A percentile compares a stretch with the other conserved stretches of the same genome.
phyloP scores from a whole-genome alignment of 1,139 yeast genomes.

The Candida glucosophila region DNA sequence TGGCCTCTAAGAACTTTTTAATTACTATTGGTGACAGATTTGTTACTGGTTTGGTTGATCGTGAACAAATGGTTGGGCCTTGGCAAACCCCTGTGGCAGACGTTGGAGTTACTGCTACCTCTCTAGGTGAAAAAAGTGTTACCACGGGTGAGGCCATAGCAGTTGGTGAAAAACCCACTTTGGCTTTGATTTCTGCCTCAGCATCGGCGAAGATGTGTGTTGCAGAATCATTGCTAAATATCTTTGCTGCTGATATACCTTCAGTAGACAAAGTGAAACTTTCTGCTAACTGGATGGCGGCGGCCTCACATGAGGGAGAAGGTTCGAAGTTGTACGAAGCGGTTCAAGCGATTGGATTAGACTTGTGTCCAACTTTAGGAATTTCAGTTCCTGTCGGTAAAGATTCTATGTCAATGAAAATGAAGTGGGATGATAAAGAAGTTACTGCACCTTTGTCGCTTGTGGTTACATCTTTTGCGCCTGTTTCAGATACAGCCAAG shows the following conservation, averaged over 20 bases:
- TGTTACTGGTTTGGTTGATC: constrained; percentile 91
- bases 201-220: constrained; percentile 97
- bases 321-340: constrained; percentile 95
- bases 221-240: constrained; percentile 86
- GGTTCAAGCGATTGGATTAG: constrained; percentile 92
- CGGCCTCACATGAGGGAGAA: constrained; percentile 93
- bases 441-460: constrained; percentile 95
- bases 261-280: constrained; percentile 69
- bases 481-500: constrained; percentile 73
- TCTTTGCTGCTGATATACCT: constrained; percentile 84
- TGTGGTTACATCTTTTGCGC: constrained; percentile 84
- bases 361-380: constrained; percentile 89
- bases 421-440: constrained; percentile 92
- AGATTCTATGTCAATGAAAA: constrained; percentile 99
- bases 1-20: constrained; percentile 90
- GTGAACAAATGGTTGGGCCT: constrained; percentile 99
- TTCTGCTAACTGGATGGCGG: constrained; percentile 99
- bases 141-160: constrained; percentile 94
- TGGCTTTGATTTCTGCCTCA: constrained; percentile 84
- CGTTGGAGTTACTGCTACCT: constrained; percentile 92
- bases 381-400: constrained; percentile 95
- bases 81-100: constrained; percentile 99
- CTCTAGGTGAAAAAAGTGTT: constrained; percentile 65
- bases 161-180: constrained; percentile 91
- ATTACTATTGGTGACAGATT: constrained; percentile 97